A percentile compares a stretch with the other conserved stretches of the same genome.
phyloP scores from a whole-genome alignment of 176 grass and related monocot species.

The Oryza brachyantha region DNA sequence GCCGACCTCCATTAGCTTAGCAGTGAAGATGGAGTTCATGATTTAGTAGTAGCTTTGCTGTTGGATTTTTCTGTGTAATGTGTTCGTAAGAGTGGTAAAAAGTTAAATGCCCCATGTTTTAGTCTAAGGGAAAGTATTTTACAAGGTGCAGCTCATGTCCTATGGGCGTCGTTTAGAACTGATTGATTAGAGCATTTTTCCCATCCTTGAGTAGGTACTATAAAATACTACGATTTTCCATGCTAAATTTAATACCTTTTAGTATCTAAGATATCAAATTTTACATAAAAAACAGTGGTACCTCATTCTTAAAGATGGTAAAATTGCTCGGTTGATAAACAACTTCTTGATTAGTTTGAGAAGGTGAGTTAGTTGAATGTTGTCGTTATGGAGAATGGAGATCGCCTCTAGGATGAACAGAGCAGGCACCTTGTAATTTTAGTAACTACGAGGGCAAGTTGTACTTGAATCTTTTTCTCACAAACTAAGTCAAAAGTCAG shows the following conservation, averaged over 20 bases:
- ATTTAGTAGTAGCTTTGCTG: not conserved
- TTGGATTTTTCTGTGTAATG: not conserved
- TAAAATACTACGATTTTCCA: no score
- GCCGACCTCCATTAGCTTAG: not conserved
- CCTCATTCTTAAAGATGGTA: no score
- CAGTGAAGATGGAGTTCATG: not conserved
- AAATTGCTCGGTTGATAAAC: no score
- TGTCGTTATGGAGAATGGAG: not conserved
- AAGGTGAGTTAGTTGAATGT: not conserved
- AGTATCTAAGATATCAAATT: no score
- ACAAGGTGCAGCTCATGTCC: not conserved
- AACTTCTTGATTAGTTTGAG: not conserved
- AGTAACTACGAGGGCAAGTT: not conserved
- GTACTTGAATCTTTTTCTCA: not conserved
- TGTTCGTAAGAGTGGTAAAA: no score
- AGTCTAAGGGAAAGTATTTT: no score
- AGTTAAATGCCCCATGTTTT: no score
- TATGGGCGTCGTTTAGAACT: not conserved
- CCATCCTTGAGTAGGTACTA: no score
- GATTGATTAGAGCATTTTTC: no score
- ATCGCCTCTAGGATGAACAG: not conserved
- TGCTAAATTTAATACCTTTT: no score
- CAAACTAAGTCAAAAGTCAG: slow-evolving; percentile 9
- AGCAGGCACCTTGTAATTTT: not conserved
- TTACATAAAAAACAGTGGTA: no score